A percentile compares a stretch with the other conserved stretches of the same genome.
These are phyloP conservation scores for Logfia minima DNA, from an alignment of 129 eudicot species.

Conservation along the genomic window DNA sequence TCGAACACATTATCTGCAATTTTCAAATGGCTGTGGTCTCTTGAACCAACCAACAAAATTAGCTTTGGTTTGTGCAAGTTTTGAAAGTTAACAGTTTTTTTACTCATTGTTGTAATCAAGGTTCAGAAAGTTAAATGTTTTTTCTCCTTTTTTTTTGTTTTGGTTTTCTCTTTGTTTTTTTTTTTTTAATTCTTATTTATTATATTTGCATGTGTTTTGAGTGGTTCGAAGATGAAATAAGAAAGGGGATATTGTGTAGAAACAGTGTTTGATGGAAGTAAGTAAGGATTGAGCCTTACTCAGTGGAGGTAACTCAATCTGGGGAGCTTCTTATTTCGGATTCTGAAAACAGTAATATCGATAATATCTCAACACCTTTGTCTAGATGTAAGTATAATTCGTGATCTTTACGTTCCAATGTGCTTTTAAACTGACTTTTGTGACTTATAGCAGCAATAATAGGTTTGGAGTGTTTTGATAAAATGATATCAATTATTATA, in stretches of 20 bases:
- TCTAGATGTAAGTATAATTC: constrained; percentile 66
- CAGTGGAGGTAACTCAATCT: constrained; percentile 62
- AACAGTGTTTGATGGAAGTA: constrained; percentile 91
- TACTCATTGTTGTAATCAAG: not conserved
- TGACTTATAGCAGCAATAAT: not conserved
- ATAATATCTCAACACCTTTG: constrained; percentile 75
- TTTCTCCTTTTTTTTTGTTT: not conserved
- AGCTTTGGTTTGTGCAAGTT: constrained; percentile 31
- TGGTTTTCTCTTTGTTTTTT: too few species aligned
- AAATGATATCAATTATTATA: too few species aligned
- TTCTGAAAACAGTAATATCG: constrained; percentile 79
- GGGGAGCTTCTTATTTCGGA: constrained; percentile 81
- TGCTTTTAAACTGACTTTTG: not conserved
- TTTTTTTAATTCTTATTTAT: too few species aligned
- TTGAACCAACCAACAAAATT: constrained; percentile 57
- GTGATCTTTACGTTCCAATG: not conserved
- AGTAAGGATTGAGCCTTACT: constrained; percentile 89
- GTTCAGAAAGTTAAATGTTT: not conserved
- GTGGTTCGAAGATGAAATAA: constrained; percentile 88
- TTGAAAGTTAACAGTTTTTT: constrained; percentile 40
- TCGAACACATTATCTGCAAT: constrained; percentile 67
- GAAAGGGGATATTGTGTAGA: constrained; percentile 90
- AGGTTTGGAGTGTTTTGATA: too few species aligned
- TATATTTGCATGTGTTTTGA: constrained; percentile 45
- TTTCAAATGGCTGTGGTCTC: constrained; percentile 87